These are phyloP conservation scores for Toxoplasma gondii DNA, from an alignment of 169 alveolate genomes.

Conservation along the genomic window DNA sequence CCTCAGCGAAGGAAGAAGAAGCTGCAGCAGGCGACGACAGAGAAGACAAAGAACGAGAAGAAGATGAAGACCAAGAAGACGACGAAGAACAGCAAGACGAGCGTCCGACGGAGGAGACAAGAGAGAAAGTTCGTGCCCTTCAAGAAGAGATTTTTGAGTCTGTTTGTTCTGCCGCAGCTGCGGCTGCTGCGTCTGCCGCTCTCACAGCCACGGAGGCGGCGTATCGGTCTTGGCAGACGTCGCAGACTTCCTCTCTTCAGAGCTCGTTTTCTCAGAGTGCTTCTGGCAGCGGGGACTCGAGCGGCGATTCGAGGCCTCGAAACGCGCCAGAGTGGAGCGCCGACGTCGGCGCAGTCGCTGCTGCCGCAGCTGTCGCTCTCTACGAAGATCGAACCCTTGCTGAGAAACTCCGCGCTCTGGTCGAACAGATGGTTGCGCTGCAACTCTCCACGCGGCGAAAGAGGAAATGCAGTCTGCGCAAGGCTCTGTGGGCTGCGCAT, in stretches of 20 bases:
- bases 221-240: neutral
- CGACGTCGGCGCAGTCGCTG: constrained; percentile 11
- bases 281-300: too few relatives aligned
- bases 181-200: constrained; percentile 14
- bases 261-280: too few relatives aligned
- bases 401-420: neutral
- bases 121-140: neutral
- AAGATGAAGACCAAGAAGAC: neutral
- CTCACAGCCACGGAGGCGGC: constrained; percentile 28
- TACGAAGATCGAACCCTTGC: neutral
- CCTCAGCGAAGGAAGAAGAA: neutral
- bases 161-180: neutral
- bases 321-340: neutral
- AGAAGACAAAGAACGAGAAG: neutral
- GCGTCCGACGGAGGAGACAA: neutral
- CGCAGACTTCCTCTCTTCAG: neutral
- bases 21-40: neutral
- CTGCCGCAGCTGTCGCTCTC: constrained; percentile 26
- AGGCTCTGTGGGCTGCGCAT: neutral
- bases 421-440: neutral
- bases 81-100: neutral
- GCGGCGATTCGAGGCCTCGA: neutral
- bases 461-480: neutral
- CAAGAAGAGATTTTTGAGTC: neutral
- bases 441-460: neutral